phyloP scores from a whole-genome alignment of 2,329 filamentous ascomycete species.

The Dothistroma pini region DNA sequence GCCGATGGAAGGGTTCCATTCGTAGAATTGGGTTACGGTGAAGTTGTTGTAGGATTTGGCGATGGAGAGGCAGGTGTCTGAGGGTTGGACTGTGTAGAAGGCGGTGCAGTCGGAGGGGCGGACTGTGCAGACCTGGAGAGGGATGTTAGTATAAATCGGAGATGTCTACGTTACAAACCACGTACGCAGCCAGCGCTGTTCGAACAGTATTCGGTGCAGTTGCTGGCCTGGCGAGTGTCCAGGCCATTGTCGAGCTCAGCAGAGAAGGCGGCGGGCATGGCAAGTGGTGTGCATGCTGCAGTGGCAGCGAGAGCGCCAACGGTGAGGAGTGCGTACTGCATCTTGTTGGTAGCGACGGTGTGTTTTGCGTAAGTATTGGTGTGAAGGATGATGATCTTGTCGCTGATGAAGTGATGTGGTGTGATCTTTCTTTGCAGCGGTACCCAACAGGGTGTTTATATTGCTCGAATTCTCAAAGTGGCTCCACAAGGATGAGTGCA shows the following conservation, averaged over 20 bases:
- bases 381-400: background rate
- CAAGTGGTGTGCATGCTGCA: constrained; percentile 15
- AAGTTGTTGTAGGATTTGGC: constrained; percentile 34
- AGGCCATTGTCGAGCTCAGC: constrained; percentile 4
- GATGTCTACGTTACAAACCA: too few species aligned
- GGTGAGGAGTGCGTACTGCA: constrained; percentile 22
- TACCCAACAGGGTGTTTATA: background rate
- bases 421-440: background rate
- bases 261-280: constrained; percentile 17
- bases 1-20: constrained; percentile 35
- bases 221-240: constrained; percentile 16
- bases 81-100: constrained; percentile 30
- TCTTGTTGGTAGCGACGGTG: constrained; percentile 6
- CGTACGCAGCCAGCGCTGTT: constrained; percentile 19
- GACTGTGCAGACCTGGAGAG: constrained; percentile 19
- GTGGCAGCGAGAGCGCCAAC: constrained; percentile 18
- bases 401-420: background rate
- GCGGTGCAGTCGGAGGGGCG: constrained; percentile 25
- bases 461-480: background rate
- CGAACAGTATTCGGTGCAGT: constrained; percentile 25
- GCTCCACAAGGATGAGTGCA: background rate
- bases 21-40: constrained; percentile 34
- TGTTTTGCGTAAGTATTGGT: background rate
- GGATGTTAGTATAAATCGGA: background rate
- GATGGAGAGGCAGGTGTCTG: constrained; percentile 34